These are phyloP conservation scores for Rhodotorula sp. DNA, from an alignment of 1,284 basidiomycete species.

Conservation along the genomic window DNA sequence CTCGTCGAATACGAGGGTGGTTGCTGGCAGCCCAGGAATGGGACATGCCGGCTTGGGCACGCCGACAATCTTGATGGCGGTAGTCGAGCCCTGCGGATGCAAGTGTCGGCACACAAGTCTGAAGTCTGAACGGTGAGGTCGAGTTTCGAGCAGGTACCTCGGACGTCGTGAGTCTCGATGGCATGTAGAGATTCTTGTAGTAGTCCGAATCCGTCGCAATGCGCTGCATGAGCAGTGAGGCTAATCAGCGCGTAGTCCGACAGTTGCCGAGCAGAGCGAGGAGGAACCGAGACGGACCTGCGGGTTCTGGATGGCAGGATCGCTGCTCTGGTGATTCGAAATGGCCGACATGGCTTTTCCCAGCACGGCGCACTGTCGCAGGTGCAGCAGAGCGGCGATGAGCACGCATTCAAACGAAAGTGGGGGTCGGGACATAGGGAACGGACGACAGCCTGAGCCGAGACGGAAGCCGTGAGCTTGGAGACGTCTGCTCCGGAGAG, in stretches of 20 bases:
- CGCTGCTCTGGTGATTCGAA: background rate
- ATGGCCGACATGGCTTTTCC: constrained; percentile 31
- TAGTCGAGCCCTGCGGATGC: constrained; percentile 21
- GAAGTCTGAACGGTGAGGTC: no score
- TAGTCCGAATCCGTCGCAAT: constrained; percentile 28
- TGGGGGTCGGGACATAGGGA: background rate
- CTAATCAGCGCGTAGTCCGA: background rate
- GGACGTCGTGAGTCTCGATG: constrained; percentile 30
- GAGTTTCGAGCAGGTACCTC: background rate
- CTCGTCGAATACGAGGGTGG: constrained; percentile 41
- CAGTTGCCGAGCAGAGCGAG: background rate
- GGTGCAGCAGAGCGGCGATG: no score
- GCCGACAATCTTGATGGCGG: constrained; percentile 40
- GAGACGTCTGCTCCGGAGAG: constrained; percentile 20
- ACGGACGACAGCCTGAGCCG: constrained; percentile 22
- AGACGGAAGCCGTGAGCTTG: constrained; percentile 7
- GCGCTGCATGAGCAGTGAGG: background rate
- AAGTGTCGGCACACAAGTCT: background rate
- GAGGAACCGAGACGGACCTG: constrained; percentile 3
- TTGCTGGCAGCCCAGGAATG: constrained; percentile 37
- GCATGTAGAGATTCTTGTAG: constrained; percentile 42
- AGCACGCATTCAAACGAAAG: background rate
- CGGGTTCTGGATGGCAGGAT: constrained; percentile 31
- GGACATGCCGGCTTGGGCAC: constrained; percentile 31
- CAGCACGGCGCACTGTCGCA: constrained; percentile 25